Evolutionary conservation across 495 filamentous ascomycete species (phyloP).

Genomic region (Cercophora newfieldiana): DNA sequence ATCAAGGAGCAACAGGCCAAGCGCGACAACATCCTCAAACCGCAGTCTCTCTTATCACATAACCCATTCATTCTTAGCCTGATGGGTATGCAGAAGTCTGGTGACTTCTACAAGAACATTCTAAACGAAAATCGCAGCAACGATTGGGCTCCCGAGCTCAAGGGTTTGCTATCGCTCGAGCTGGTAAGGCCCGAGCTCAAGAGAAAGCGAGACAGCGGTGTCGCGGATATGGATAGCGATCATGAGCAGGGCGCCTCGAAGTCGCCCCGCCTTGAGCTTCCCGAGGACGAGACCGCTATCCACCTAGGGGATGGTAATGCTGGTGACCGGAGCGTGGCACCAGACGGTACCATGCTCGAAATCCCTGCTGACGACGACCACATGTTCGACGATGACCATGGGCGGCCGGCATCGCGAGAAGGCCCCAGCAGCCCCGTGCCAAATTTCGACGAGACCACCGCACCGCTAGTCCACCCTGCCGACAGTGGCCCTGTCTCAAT

Average conservation of each 20-base stretch:
- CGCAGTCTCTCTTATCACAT: conserved; percentile 74
- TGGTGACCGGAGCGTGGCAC: conserved; percentile 50
- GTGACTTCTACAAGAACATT: conserved; percentile 79
- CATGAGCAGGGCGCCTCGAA: conserved; percentile 59
- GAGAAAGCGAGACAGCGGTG: conserved; percentile 87
- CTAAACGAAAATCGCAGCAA: conserved; percentile 74
- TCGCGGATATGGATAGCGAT: conserved; percentile 72
- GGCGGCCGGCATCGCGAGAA: conserved; percentile 28
- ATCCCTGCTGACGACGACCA: conserved; percentile 59
- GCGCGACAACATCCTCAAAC: conserved; percentile 76
- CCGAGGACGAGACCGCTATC: conserved; percentile 56
- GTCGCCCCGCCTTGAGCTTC: conserved; percentile 69
- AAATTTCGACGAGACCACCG: conserved; percentile 73
- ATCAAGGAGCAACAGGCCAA: conserved; percentile 81
- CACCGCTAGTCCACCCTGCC: conserved; percentile 70
- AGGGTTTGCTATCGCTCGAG: conserved; percentile 79
- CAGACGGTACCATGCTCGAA: conserved; percentile 59
- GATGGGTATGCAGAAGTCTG: conserved; percentile 86
- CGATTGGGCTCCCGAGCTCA: conserved; percentile 88
- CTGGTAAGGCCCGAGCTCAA: conserved; percentile 80
- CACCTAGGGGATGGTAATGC: conserved; percentile 50
- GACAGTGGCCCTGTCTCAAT: conserved; percentile 82
- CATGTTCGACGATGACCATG: conserved; percentile 51
- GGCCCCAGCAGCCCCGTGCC: conserved; percentile 44
- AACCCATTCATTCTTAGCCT: conserved; percentile 83